A percentile compares a stretch with the other conserved stretches of the same genome.
Conservation (phyloP, 176 grass and related monocot genomes). For the Elymus sibiricus region DNA sequence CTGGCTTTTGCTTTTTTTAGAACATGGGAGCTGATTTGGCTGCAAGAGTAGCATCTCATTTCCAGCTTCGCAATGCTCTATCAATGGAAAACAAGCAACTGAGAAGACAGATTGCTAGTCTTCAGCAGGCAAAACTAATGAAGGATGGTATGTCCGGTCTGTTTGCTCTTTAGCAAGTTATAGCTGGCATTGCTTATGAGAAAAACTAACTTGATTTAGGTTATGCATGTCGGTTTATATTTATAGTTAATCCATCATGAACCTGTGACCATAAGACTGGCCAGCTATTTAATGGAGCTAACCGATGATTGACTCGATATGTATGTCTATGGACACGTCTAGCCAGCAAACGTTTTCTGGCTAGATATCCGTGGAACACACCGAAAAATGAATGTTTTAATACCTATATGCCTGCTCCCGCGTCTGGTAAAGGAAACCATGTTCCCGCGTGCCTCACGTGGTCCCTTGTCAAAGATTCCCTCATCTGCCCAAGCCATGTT, state of each 20-base stretch:
- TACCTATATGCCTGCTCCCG: too few relatives aligned
- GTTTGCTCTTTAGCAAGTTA: not conserved
- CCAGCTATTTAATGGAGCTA: not conserved
- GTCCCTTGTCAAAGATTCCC: too few relatives aligned
- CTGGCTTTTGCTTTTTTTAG: slow-evolving; percentile 45
- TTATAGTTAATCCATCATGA: not conserved
- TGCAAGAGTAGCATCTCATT: slow-evolving; percentile 72
- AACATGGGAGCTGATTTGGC: slow-evolving; percentile 79
- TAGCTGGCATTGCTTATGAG: not conserved
- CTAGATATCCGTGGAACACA: too few relatives aligned
- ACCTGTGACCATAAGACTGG: not conserved
- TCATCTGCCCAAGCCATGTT: too few relatives aligned
- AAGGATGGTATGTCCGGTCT: slow-evolving; percentile 67
- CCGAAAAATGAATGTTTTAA: too few relatives aligned
- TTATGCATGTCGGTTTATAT: slow-evolving; percentile 1
- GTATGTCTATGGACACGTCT: not conserved
- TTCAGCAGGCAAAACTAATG: slow-evolving; percentile 76
- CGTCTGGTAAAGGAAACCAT: too few relatives aligned
- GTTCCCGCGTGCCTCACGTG: too few relatives aligned
- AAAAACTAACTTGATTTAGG: slow-evolving; percentile 8
- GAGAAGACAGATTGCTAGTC: slow-evolving; percentile 55
- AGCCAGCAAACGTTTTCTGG: too few relatives aligned
- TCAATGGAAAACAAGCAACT: slow-evolving; percentile 88
- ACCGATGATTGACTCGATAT: not conserved
- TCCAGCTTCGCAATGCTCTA: slow-evolving; percentile 73